Conservation (phyloP, 768 basidiomycete species). For the Pisolithus orientalis region DNA sequence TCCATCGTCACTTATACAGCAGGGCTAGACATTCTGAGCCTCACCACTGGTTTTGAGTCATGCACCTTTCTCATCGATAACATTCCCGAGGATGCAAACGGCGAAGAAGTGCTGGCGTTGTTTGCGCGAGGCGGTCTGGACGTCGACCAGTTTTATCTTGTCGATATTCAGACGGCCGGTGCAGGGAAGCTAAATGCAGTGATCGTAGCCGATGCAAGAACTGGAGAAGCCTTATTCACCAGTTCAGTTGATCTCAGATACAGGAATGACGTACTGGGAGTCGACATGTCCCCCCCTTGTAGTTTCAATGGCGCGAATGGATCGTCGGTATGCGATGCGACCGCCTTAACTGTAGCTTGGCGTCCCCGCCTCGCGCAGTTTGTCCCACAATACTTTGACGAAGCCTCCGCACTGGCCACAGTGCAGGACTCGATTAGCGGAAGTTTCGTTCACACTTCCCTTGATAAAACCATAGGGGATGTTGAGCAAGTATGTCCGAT, state of each 20-base stretch:
- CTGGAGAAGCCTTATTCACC: conserved; percentile 34
- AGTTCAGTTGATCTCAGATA: conserved; percentile 47
- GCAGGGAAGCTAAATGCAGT: conserved; percentile 32
- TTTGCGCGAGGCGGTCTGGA: conserved; percentile 39
- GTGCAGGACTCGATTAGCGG: not conserved
- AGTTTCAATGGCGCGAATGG: not conserved
- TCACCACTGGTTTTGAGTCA: conserved; percentile 49
- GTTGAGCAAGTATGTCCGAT: conserved; percentile 39
- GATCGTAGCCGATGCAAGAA: conserved; percentile 36
- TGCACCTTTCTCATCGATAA: conserved; percentile 41
- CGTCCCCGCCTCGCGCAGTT: not conserved
- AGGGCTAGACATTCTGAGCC: conserved; percentile 39
- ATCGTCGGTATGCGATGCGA: not conserved
- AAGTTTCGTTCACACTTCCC: not conserved
- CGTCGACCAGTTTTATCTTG: conserved; percentile 26
- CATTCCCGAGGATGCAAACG: conserved; percentile 36
- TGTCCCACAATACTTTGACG: not conserved
- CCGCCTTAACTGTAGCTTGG: not conserved
- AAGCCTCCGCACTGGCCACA: not conserved
- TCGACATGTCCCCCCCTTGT: not conserved
- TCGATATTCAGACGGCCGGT: conserved; percentile 23
- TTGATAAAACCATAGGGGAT: not conserved
- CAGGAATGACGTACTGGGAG: conserved; percentile 17
- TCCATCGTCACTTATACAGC: conserved; percentile 45
- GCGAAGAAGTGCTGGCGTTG: conserved; percentile 35